Evolutionary conservation across 371 early-diverging fungal genomes (phyloP).

Genomic region (Syncephalastrum monosporum): DNA sequence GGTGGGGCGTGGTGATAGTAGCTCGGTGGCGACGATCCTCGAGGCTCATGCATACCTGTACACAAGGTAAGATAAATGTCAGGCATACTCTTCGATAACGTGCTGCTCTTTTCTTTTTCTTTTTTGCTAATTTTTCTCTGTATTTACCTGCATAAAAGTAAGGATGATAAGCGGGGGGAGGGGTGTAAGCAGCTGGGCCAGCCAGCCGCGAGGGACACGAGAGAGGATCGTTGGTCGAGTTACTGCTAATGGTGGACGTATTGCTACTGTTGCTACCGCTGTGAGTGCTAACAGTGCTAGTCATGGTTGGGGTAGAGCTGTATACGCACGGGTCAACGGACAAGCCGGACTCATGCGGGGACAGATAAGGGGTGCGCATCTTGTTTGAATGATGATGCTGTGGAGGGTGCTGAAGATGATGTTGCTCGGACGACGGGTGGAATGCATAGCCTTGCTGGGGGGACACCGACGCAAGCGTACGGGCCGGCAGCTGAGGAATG

Average conservation of each 20-base stretch:
- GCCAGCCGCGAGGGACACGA: slow-evolving; percentile 9
- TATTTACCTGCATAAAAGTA: slow-evolving; percentile 17
- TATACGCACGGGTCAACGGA: slow-evolving; percentile 21
- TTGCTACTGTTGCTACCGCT: too few relatives aligned
- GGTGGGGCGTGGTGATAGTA: slow-evolving; percentile 8
- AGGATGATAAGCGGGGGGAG: slow-evolving; percentile 9
- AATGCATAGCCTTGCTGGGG: slow-evolving; percentile 7
- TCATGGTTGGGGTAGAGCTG: slow-evolving; percentile 3
- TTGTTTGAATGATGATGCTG: background rate
- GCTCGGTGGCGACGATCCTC: slow-evolving; percentile 19
- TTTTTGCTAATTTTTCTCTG: too few relatives aligned
- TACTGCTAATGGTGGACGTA: too few relatives aligned
- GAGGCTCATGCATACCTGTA: slow-evolving; percentile 4
- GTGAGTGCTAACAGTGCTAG: slow-evolving; percentile 1
- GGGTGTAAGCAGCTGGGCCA: slow-evolving; percentile 11
- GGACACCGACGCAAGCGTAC: slow-evolving; percentile 20
- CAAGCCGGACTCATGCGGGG: slow-evolving; percentile 22
- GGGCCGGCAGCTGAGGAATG: slow-evolving; percentile 10
- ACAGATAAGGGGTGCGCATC: slow-evolving; percentile 3
- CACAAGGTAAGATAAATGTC: background rate
- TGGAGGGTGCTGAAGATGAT: background rate
- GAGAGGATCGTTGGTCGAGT: too few relatives aligned
- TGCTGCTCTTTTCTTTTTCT: too few relatives aligned
- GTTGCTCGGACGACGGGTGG: slow-evolving; percentile 6
- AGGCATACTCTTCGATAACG: too few relatives aligned